A percentile compares a stretch with the other conserved stretches of the same genome.
phyloP scores from a whole-genome alignment of 345 rosid species.

The Hirschfeldia incana region DNA sequence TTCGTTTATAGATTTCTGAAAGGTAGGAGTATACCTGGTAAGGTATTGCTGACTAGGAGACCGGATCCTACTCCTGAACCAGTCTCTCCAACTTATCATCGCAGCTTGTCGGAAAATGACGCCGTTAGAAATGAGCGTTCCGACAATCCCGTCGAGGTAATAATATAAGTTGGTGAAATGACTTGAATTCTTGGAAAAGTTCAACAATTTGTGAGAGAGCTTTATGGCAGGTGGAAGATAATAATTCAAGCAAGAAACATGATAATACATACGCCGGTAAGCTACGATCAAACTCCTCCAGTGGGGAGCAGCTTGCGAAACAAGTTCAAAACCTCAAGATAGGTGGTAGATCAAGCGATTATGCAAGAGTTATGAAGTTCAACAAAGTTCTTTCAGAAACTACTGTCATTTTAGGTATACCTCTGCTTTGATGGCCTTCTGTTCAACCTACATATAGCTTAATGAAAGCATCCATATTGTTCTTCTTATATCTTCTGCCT shows the following conservation, averaged over 20 bases:
- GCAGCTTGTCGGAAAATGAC: constrained; percentile 76
- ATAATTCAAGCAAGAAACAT: constrained; percentile 43
- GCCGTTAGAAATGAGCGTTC: constrained; percentile 50
- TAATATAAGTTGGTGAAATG: background rate
- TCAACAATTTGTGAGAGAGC: background rate
- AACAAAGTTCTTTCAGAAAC: constrained; percentile 74
- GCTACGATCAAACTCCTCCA: constrained; percentile 49
- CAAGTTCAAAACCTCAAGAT: constrained; percentile 55
- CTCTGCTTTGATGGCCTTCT: background rate
- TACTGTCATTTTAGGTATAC: constrained; percentile 65
- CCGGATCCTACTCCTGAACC: constrained; percentile 60
- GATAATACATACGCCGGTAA: constrained; percentile 45
- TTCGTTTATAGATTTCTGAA: constrained; percentile 58
- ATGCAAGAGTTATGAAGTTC: constrained; percentile 86
- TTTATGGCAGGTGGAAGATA: constrained; percentile 50
- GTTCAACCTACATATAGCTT: background rate
- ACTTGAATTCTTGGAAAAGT: background rate
- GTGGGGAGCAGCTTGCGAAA: constrained; percentile 46
- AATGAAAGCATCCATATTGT: background rate
- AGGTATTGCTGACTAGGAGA: constrained; percentile 78
- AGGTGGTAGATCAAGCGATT: constrained; percentile 85
- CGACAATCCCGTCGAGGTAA: constrained; percentile 56
- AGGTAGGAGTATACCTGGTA: constrained; percentile 94
- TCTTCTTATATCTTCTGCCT: background rate
- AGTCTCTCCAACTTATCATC: constrained; percentile 57